Evolutionary conservation across 306 rosid genomes (phyloP).

Genomic region (Trifolium pratense): DNA sequence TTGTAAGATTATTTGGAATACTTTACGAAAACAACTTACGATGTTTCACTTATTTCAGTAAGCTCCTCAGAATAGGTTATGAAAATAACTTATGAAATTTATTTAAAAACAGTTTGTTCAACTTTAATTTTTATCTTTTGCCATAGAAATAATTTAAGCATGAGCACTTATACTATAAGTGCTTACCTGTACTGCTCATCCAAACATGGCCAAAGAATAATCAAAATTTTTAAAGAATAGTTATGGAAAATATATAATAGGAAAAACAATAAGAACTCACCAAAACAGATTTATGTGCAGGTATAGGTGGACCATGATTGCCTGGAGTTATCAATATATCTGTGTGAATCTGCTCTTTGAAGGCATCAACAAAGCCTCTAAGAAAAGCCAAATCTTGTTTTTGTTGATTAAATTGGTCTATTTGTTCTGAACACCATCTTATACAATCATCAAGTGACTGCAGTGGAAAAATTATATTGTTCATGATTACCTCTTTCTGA

Average conservation of each 20-base stretch:
- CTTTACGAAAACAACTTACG: too few relatives aligned
- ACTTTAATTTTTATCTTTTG: too few relatives aligned
- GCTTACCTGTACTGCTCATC: neutral
- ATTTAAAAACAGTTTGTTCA: too few relatives aligned
- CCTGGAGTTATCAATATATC: slow-evolving; percentile 66
- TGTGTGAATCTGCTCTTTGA: slow-evolving; percentile 63
- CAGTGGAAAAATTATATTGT: neutral
- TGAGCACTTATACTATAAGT: too few relatives aligned
- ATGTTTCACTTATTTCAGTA: too few relatives aligned
- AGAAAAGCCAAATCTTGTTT: slow-evolving; percentile 57
- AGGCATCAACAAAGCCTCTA: slow-evolving; percentile 55
- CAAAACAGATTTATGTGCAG: slow-evolving; percentile 67
- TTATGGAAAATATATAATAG: too few relatives aligned
- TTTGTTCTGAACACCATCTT: slow-evolving; percentile 51
- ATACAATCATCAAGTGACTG: slow-evolving; percentile 61
- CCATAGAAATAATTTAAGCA: too few relatives aligned
- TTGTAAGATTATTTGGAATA: too few relatives aligned
- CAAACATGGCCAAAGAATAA: neutral
- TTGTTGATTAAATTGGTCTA: slow-evolving; percentile 43
- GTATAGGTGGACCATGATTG: slow-evolving; percentile 55
- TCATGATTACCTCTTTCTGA: neutral
- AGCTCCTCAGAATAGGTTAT: too few relatives aligned
- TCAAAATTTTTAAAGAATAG: neutral
- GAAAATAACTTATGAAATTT: too few relatives aligned
- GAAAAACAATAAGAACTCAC: slow-evolving; percentile 36